These are phyloP conservation scores for Trichophyton equinum DNA, from an alignment of 2,329 filamentous ascomycete species.

Conservation along the genomic window DNA sequence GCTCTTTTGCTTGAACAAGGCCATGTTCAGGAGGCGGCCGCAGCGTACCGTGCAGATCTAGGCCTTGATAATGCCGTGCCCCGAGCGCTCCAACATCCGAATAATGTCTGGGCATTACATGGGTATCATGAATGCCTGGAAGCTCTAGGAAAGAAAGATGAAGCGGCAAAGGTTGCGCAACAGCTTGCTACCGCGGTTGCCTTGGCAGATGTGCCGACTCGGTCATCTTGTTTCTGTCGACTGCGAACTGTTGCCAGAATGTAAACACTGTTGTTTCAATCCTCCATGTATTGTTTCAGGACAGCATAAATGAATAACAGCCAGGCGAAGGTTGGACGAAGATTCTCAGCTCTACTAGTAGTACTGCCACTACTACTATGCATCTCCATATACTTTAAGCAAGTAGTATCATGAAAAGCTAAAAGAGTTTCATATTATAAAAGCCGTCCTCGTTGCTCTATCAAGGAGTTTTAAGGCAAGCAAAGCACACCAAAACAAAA, in stretches of 20 bases:
- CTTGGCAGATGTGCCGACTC: conserved; percentile 45
- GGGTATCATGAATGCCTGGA: conserved; percentile 56
- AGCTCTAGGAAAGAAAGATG: conserved; percentile 36
- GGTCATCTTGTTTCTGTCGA: conserved; percentile 44
- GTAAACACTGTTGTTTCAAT: neutral
- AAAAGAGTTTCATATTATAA: neutral
- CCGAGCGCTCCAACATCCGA: conserved; percentile 51
- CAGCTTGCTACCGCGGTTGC: conserved; percentile 39
- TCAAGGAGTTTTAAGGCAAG: neutral
- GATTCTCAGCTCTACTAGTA: no score
- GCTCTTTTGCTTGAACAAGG: conserved; percentile 57
- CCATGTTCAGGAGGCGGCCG: conserved; percentile 42
- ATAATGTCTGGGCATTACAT: conserved; percentile 61
- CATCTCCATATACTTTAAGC: no score
- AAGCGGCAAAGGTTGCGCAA: conserved; percentile 33
- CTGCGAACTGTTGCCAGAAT: conserved; percentile 8
- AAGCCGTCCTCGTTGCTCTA: neutral
- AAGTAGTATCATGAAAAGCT: neutral
- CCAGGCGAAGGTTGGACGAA: no score
- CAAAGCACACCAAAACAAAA: neutral
- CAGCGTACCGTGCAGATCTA: conserved; percentile 49
- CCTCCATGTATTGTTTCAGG: neutral
- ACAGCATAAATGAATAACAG: neutral
- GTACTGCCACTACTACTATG: no score
- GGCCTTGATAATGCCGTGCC: conserved; percentile 49